phyloP scores from a whole-genome alignment of 768 basidiomycete species.

The Clavaria fumosa region DNA sequence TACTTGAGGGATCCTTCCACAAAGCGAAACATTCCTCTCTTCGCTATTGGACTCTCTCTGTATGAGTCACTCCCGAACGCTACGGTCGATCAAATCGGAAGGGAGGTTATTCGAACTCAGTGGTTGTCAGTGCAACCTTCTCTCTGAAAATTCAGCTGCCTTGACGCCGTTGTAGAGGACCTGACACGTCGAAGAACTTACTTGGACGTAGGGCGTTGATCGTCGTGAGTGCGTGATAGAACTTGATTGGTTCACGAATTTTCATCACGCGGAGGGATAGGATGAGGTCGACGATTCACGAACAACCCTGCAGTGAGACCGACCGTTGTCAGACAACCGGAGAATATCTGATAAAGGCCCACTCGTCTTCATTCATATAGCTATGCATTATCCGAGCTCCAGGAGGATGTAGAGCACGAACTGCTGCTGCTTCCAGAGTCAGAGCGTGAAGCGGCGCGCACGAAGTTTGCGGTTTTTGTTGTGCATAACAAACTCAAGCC shows the following conservation, averaged over 20 bases:
- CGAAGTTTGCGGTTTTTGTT: constrained; percentile 86
- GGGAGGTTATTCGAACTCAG: constrained; percentile 85
- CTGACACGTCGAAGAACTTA: constrained; percentile 50
- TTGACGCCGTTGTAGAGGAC: constrained; percentile 28
- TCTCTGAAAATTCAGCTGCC: constrained; percentile 5
- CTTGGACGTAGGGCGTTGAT: constrained; percentile 74
- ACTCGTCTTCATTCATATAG: too few relatives aligned
- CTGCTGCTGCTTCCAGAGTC: constrained; percentile 48
- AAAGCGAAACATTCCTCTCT: constrained; percentile 76
- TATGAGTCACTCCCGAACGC: constrained; percentile 81
- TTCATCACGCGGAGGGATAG: constrained; percentile 23
- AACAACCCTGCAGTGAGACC: constrained; percentile 68
- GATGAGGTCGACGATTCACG: constrained; percentile 84
- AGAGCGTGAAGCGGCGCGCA: constrained; percentile 56
- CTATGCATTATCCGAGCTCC: constrained; percentile 81
- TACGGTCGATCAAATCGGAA: constrained; percentile 57
- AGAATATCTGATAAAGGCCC: too few relatives aligned
- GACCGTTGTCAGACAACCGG: too few relatives aligned
- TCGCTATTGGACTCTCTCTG: constrained; percentile 90
- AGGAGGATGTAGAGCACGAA: constrained; percentile 73
- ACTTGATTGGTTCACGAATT: neutral
- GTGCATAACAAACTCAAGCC: constrained; percentile 88
- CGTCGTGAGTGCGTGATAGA: constrained; percentile 36
- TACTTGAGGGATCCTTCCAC: constrained; percentile 59
- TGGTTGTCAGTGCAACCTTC: constrained; percentile 57